Evolutionary conservation across 2,329 filamentous ascomycete genomes (phyloP), one percentile per base, ranked within the genome.

Genomic region (Cadophora malorum): DNA sequence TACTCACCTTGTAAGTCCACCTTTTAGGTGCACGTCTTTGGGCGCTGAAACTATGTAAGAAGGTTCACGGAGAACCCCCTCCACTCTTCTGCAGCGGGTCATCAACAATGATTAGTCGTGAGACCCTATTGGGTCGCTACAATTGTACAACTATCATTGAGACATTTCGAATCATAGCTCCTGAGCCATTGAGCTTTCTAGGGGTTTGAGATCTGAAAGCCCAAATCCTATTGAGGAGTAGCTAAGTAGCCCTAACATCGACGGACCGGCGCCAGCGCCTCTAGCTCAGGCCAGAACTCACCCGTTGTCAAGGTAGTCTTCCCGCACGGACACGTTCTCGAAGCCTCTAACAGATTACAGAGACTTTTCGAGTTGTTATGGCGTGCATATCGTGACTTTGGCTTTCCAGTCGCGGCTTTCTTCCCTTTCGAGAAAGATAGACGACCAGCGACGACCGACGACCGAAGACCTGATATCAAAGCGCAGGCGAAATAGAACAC

Each of bases 391-490:
- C 52, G n/a, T 10, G n/a, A 31, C 4, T 19, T 4, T 21, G 8
- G 35, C 10, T 59, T 21, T 23, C 38, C 1, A 41, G 28, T 59
- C 56, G 56, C 56, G 35, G 21, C 56, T 1, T 59, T 59, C 56
- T 59, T 59, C 56, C 35, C 9, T 14, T 59, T 59, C 21, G 35
- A 25, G 56, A 41, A 21, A 1, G 21, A 25, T 28, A 25, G 56
- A 28, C 56, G 35, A 59, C 21, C 14, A 59, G 55, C 55, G 33
- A 58, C n/a, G 55, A 58, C 28, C 28, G 28, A 58, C 9, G 55
- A 41, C 28, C 28, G 28, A 58, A 6, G 55, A 41, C 55, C 8
- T 4, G 41, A 59, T 59, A 35, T 59, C 56, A 45, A 41, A 59
- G 56, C 56, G 35, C 12, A 25, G 14, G 33, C 38, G 28, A n/a